Conservation (phyloP, 148 eudicot genomes). For the Cornus controversa region DNA sequence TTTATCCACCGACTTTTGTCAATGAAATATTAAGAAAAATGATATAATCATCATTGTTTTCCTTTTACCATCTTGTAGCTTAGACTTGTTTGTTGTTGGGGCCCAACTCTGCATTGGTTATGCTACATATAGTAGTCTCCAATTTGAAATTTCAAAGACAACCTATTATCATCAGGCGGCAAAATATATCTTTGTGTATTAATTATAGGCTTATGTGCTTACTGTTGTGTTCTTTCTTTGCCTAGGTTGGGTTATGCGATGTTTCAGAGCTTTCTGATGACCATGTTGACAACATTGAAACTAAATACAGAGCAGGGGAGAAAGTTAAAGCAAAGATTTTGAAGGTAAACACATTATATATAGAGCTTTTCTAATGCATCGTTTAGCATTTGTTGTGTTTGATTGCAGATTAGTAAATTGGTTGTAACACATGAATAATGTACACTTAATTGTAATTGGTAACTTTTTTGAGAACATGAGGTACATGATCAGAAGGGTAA, state of each 20-base stretch:
- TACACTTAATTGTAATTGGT: background rate
- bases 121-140: background rate
- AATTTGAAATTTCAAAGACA: background rate
- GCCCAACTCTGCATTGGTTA: background rate
- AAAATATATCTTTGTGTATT: background rate
- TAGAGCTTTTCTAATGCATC: background rate
- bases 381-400: background rate
- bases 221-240: constrained; percentile 11
- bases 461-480: background rate
- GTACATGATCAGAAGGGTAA: background rate
- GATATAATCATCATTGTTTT: too few species aligned
- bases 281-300: constrained; percentile 53
- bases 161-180: background rate
- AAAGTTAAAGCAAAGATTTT: constrained; percentile 70
- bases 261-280: constrained; percentile 90
- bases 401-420: background rate
- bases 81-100: background rate
- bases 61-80: too few species aligned
- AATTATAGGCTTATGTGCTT: constrained; percentile 5
- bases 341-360: constrained; percentile 40
- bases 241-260: constrained; percentile 81
- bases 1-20: too few species aligned
- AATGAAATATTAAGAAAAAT: too few species aligned
- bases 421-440: too few species aligned
- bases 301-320: constrained; percentile 64